Percentiles rank a stretch among this genome's conserved stretches.
Evolutionary conservation across 2,329 filamentous ascomycete genomes (phyloP).

Genomic region (Calonectria honghensis): DNA sequence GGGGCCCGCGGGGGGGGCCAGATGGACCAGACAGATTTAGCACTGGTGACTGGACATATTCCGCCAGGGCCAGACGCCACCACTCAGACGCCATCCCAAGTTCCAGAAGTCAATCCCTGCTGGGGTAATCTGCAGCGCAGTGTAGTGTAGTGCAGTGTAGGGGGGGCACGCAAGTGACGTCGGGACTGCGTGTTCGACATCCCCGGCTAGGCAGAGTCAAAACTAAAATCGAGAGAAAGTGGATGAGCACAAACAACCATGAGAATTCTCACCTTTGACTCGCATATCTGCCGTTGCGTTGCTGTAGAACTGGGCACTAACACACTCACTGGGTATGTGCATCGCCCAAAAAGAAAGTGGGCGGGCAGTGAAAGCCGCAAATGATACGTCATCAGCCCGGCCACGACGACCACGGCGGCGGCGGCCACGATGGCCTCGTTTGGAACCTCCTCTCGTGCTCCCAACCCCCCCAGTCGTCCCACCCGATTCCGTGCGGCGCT

Average conservation of each 20-base stretch:
- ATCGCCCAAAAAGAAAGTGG: constrained; percentile 11
- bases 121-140: background rate
- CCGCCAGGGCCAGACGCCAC: background rate
- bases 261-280: background rate
- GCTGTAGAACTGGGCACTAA: constrained; percentile 8
- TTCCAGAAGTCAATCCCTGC: constrained; percentile 15
- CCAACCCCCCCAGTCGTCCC: constrained; percentile 7
- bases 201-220: background rate
- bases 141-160: no score
- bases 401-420: constrained; percentile 20
- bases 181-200: constrained; percentile 34
- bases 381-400: constrained; percentile 35
- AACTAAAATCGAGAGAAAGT: background rate
- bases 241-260: background rate
- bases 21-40: background rate
- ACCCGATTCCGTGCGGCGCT: constrained; percentile 3
- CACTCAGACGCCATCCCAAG: constrained; percentile 1
- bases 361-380: constrained; percentile 21
- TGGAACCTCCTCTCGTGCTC: background rate
- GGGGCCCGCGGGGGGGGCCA: background rate
- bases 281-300: constrained; percentile 4
- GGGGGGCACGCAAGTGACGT: constrained; percentile 31
- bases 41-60: background rate
- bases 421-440: constrained; percentile 22
- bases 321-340: background rate